Evolutionary conservation across 108 stramenopile species (phyloP), one percentile per base, ranked within the genome.

Genomic region (Conticribra guillardii): DNA sequence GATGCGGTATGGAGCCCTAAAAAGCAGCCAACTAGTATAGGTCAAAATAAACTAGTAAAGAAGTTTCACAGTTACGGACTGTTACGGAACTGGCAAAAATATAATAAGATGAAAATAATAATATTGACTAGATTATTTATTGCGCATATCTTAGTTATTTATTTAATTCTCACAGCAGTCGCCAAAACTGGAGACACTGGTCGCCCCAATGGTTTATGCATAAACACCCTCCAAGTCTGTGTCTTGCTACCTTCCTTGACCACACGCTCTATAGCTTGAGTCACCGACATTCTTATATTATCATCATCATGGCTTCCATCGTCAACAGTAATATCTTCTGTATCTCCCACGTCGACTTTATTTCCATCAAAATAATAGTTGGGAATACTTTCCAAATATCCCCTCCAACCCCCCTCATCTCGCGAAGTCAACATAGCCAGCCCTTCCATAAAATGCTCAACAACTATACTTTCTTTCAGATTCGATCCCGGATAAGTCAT

Each of bases 401-500:
- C 74, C 69, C 70, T 74, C 93, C 93, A 94, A 29, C 84, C 86
- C 9, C 81, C 78, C 45, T 68, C 74, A 44, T 87, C 77, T 46
- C 76, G 45, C 54, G 84, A 82, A 0, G 88, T 77, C 16, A 87
- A 60, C 55, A 90, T 73, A n/a, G 86, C 93, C 74, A 89, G 67
- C 24, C 81, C 84, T 73, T 89, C 87, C 70, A 87, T 80, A 56
- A 94, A 86, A 23, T 74, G 63, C 17, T 79, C 77, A 0, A 88
- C 93, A 0, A 83, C 87, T 34, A 48, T 67, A 67, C 85, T 84
- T 65, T 94, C 93, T 18, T 82, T 57, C 29, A 76, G 54, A 57
- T 86, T 85, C 30, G 80, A 85, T 0, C 62, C 68, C 8, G 93
- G 93, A 73, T 94, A 94, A 3, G 90, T 89, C 73, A 86, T 87